Percentiles rank a stretch among this genome's conserved stretches.
phyloP scores from a whole-genome alignment of 148 eudicot genomes.

The Polygonum aviculare region DNA sequence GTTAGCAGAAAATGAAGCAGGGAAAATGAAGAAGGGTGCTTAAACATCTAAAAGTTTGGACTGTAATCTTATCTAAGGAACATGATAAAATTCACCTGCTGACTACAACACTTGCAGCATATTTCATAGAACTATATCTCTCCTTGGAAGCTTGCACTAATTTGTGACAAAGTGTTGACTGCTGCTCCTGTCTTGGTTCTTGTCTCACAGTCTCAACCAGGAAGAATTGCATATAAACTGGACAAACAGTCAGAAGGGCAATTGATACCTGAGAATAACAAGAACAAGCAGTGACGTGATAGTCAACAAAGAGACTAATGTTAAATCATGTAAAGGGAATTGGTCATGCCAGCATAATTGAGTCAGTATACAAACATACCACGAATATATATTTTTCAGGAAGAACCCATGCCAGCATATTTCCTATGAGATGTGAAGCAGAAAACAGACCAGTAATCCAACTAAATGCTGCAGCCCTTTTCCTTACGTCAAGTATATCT shows the following conservation, averaged over 20 bases:
- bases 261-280: slow-evolving; percentile 55
- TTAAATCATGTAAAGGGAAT: not conserved
- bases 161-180: slow-evolving; percentile 27
- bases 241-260: slow-evolving; percentile 58
- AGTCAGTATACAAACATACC: slow-evolving; percentile 29
- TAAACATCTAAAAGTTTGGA: not conserved
- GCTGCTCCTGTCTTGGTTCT: slow-evolving; percentile 30
- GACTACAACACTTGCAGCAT: slow-evolving; percentile 53
- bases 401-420: slow-evolving; percentile 72
- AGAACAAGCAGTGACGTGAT: not conserved
- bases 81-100: slow-evolving; percentile 35
- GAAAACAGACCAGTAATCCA: slow-evolving; percentile 87
- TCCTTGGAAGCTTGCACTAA: slow-evolving; percentile 29
- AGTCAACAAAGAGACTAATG: not conserved
- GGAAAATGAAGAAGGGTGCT: not conserved
- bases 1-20: not conserved
- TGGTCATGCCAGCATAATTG: not conserved
- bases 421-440: slow-evolving; percentile 73
- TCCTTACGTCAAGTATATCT: slow-evolving; percentile 57
- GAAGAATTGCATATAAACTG: slow-evolving; percentile 59
- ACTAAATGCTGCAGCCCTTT: slow-evolving; percentile 72
- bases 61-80: not conserved
- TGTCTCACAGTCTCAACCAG: slow-evolving; percentile 52
- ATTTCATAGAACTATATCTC: slow-evolving; percentile 60
- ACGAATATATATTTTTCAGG: slow-evolving; percentile 66